These are phyloP conservation scores for Amanita pseudoporphyria DNA, from an alignment of 768 basidiomycete species.

Conservation along the genomic window DNA sequence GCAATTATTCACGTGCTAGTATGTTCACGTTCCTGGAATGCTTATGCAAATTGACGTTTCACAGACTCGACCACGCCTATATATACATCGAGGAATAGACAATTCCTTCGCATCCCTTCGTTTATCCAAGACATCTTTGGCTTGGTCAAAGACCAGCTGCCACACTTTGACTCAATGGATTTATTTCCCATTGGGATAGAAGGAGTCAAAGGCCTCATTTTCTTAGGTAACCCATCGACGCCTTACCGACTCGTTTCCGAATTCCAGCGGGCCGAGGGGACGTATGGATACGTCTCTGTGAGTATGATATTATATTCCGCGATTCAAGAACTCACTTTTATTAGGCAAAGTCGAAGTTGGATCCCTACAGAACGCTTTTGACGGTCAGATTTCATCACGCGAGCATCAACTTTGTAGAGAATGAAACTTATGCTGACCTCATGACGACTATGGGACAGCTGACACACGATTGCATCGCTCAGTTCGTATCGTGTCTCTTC, in stretches of 20 bases:
- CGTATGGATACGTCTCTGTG: conserved; percentile 71
- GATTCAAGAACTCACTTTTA: not conserved
- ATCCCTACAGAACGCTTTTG: conserved; percentile 75
- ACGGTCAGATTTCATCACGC: conserved; percentile 62
- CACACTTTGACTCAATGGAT: conserved; percentile 70
- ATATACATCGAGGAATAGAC: conserved; percentile 17
- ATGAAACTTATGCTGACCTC: conserved; percentile 61
- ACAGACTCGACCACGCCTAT: not conserved
- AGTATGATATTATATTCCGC: conserved; percentile 15
- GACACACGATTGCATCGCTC: conserved; percentile 46
- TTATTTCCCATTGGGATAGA: conserved; percentile 80
- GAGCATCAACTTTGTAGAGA: conserved; percentile 59
- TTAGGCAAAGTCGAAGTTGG: conserved; percentile 73
- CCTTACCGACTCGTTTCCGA: conserved; percentile 74
- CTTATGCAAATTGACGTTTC: not conserved
- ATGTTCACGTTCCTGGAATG: not conserved
- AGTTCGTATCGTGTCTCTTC: conserved; percentile 9
- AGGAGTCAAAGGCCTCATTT: conserved; percentile 70
- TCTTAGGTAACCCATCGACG: conserved; percentile 81
- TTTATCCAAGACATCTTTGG: conserved; percentile 30
- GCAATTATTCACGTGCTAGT: not conserved
- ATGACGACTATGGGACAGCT: conserved; percentile 60
- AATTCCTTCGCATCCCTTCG: conserved; percentile 24
- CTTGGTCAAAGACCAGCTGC: conserved; percentile 55
- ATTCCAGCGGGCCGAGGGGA: conserved; percentile 70